Evolutionary conservation across 2,329 filamentous ascomycete genomes (phyloP).

Genomic region (Phialocephala sp.): DNA sequence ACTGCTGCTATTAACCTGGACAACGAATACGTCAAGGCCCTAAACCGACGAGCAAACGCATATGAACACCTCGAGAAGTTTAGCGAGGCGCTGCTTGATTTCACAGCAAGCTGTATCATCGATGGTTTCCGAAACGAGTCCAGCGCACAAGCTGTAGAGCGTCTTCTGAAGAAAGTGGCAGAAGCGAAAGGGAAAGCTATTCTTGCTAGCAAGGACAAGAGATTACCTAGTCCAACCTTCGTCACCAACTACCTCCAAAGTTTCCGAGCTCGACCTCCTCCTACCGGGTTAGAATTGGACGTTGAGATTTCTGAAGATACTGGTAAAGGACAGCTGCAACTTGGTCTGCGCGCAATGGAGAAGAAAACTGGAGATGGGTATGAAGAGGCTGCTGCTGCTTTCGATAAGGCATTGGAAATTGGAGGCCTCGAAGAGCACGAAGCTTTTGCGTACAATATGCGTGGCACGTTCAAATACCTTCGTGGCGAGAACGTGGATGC

Average conservation of each 20-base stretch:
- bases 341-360: constrained; percentile 79
- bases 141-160: constrained; percentile 88
- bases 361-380: constrained; percentile 92
- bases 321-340: constrained; percentile 84
- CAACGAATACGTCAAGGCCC: constrained; percentile 93
- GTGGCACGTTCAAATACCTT: constrained; percentile 93
- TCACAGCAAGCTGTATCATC: constrained; percentile 98
- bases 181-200: constrained; percentile 93
- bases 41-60: constrained; percentile 94
- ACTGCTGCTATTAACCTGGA: constrained; percentile 93
- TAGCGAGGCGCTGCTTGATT: constrained; percentile 94
- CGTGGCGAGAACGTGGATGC: constrained; percentile 86
- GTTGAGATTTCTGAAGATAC: constrained; percentile 78
- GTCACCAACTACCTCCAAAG: constrained; percentile 99
- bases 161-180: constrained; percentile 94
- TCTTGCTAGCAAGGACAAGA: constrained; percentile 77
- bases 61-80: constrained; percentile 93
- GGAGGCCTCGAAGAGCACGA: constrained; percentile 82
- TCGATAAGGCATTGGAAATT: constrained; percentile 85
- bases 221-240: constrained; percentile 93
- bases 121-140: constrained; percentile 93
- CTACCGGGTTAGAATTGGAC: constrained; percentile 80
- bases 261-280: constrained; percentile 84
- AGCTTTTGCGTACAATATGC: constrained; percentile 93
- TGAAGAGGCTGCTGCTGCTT: constrained; percentile 82